phyloP scores from a whole-genome alignment of 371 early-diverging fungal genomes.

The Nematocida ironsii region DNA sequence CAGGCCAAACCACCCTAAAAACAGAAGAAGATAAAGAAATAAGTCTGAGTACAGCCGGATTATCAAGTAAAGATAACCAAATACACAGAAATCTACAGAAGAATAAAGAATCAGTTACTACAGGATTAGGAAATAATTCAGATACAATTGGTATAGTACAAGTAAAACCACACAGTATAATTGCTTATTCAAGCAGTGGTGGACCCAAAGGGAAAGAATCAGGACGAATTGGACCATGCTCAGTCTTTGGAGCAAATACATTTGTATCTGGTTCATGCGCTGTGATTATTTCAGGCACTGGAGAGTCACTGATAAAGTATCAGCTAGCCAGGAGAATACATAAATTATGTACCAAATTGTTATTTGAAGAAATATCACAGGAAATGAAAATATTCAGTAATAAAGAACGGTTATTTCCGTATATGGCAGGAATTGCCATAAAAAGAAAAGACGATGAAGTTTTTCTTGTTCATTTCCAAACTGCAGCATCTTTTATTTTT shows the following conservation, averaged over 20 bases:
- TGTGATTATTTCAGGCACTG: conserved; percentile 36
- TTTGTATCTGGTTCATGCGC: neutral
- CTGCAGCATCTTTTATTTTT: conserved; percentile 38
- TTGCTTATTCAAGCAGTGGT: conserved; percentile 38
- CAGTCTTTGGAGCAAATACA: conserved; percentile 47
- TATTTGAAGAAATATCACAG: conserved; percentile 22
- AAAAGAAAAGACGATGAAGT: conserved; percentile 1
- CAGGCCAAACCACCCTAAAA: neutral
- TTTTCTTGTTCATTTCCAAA: conserved; percentile 45
- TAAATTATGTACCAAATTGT: neutral
- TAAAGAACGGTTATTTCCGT: conserved; percentile 26
- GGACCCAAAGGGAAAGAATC: conserved; percentile 8
- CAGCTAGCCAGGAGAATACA: conserved; percentile 1
- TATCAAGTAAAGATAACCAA: too few species aligned
- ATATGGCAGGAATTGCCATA: conserved; percentile 31
- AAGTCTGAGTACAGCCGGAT: too few species aligned
- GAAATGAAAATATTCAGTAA: conserved; percentile 24
- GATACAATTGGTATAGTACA: conserved; percentile 19
- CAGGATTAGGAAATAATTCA: neutral
- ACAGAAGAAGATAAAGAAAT: neutral
- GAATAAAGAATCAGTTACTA: too few species aligned
- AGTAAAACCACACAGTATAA: neutral
- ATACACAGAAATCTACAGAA: too few species aligned
- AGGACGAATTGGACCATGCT: conserved; percentile 45
- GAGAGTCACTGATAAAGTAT: conserved; percentile 23